Percentiles rank a stretch among this genome's conserved stretches.
Conservation (phyloP, 306 rosid genomes). For the Pyrus bretschneideri region DNA sequence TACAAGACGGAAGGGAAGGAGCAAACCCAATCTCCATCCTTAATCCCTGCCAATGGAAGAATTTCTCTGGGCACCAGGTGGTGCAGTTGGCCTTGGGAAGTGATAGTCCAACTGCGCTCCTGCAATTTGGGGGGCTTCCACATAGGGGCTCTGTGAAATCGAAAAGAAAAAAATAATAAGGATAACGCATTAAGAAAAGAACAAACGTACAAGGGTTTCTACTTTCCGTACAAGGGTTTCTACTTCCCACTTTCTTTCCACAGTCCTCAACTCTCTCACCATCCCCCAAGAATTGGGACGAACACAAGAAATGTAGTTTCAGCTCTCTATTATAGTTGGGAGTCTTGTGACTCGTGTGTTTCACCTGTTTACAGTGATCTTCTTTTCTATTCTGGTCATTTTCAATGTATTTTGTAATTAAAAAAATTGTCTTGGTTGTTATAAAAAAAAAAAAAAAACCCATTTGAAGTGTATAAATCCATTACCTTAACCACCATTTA, state of each 20-base stretch:
- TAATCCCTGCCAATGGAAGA: conserved; percentile 50
- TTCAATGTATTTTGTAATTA: background rate
- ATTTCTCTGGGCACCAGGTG: conserved; percentile 90
- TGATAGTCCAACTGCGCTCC: conserved; percentile 39
- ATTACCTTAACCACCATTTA: background rate
- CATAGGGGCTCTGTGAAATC: conserved; percentile 67
- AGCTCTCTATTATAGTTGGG: background rate
- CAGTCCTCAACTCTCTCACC: background rate
- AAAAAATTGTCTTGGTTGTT: background rate
- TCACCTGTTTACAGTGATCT: background rate
- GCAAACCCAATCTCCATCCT: conserved; percentile 4
- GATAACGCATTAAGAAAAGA: background rate
- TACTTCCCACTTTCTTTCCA: background rate
- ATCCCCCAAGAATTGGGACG: background rate
- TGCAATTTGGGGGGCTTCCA: conserved; percentile 65
- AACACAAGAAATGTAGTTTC: background rate
- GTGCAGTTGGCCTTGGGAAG: conserved; percentile 84
- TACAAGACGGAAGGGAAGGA: conserved; percentile 5
- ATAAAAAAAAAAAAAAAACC: background rate
- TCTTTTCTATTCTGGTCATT: background rate
- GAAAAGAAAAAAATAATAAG: no score
- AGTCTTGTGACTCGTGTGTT: background rate
- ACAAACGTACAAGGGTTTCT: background rate
- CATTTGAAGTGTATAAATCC: background rate
- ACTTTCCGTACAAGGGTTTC: background rate